Evolutionary conservation across 768 basidiomycete species (phyloP), one percentile per base, ranked within the genome.

Genomic region (Hygrocybe punicea): DNA sequence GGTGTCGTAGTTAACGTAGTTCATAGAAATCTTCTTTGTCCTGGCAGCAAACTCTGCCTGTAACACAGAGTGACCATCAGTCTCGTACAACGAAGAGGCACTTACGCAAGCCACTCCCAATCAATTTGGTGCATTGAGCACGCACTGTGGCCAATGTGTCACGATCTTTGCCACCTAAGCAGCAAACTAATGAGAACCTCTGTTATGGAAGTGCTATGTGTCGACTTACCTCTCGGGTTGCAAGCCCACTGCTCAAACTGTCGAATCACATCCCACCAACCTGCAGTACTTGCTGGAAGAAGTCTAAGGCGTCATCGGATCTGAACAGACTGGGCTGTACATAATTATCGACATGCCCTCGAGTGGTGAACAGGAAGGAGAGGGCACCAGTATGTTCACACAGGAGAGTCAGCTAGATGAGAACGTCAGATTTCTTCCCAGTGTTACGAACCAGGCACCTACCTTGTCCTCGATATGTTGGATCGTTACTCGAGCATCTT

Each of bases 221-320:
- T n/a, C n/a, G n/a, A n/a, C n/a, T n/a, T n/a, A n/a, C n/a, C n/a
- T 9, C 9, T 9, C 9, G 36, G n/a, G n/a, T n/a, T n/a, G n/a
- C n/a, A n/a, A 8, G 39, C 53, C 44, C 53, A 44, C 24, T 55
- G 40, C 29, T 55, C 53, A 33, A 55, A 55, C 14, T 8, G 53
- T 25, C 53, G 21, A 5, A 23, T 24, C 8, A 55, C 40, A 23
- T 55, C 53, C 40, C 42, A 55, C 6, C 53, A 9, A 25, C 6
- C 6, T 46, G 7, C n/a, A 55, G 42, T 7, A 24, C 40, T 19
- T 55, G 24, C 14, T 24, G 16, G 42, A 55, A 9, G 42, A 55
- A 55, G 29, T 55, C 51, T 24, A 42, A 6, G 13, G 35, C 47
- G 51, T 53, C 35, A 7, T 34, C 34, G 6, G 14, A 10, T 10